Conservation (phyloP, 805 yeast species). For the Yueomyces sp. region DNA sequence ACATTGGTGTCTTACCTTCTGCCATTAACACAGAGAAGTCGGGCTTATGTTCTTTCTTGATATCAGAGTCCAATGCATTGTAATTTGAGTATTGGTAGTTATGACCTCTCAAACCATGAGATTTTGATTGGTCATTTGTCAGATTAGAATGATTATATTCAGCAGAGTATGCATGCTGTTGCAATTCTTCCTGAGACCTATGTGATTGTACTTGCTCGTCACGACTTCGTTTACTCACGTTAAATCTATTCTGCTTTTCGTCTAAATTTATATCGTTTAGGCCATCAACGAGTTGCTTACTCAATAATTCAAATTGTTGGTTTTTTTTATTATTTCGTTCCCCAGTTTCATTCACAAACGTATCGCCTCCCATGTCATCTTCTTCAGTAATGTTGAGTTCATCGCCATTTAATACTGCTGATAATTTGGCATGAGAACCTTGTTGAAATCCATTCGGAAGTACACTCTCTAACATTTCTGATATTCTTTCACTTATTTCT, state of each 20-base stretch:
- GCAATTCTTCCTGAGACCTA: neutral
- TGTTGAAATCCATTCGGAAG: constrained; percentile 17
- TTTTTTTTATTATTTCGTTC: neutral
- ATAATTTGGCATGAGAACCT: constrained; percentile 15
- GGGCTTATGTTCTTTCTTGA: constrained; percentile 5
- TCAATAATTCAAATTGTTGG: neutral
- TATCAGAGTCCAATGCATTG: neutral
- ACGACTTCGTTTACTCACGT: neutral
- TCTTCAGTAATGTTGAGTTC: constrained; percentile 14
- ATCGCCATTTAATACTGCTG: constrained; percentile 16
- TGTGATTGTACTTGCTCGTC: neutral
- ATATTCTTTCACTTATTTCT: constrained; percentile 15
- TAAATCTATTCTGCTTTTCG: neutral
- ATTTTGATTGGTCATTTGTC: too few species aligned
- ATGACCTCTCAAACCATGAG: constrained; percentile 2
- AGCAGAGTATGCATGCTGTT: neutral
- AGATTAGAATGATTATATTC: neutral
- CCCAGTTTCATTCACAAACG: neutral
- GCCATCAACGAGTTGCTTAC: constrained; percentile 1
- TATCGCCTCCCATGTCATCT: neutral
- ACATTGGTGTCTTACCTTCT: constrained; percentile 17
- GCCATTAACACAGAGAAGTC: constrained; percentile 14
- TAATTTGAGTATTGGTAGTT: constrained; percentile 9
- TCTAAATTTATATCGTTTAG: constrained; percentile 1
- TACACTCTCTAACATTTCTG: constrained; percentile 20